Conservation (phyloP, 2,329 filamentous ascomycete genomes). For the Drechslerella coelobrocha region DNA sequence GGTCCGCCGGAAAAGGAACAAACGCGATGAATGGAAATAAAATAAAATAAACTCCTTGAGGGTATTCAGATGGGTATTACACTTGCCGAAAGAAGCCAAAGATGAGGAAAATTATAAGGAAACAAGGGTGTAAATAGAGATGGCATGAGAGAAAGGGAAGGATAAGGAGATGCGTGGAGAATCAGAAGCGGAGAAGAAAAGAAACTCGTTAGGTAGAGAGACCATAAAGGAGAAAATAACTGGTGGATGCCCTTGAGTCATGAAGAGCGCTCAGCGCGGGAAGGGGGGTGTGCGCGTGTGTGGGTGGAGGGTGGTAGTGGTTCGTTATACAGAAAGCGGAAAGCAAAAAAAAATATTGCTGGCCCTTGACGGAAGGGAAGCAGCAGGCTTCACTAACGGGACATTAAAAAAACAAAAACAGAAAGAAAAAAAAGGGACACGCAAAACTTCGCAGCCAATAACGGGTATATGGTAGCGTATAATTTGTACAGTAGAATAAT, state of each 20-base stretch:
- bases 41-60: constrained; percentile 42
- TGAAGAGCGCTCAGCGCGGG: constrained; percentile 49
- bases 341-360: constrained; percentile 22
- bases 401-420: constrained; percentile 2
- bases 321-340: constrained; percentile 45
- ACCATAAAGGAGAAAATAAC: constrained; percentile 21
- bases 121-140: neutral
- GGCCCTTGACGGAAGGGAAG: constrained; percentile 7
- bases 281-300: constrained; percentile 9
- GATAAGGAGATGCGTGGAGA: constrained; percentile 33
- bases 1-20: constrained; percentile 21
- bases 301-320: neutral
- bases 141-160: constrained; percentile 21
- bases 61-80: constrained; percentile 51
- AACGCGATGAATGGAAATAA: constrained; percentile 3
- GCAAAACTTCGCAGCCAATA: constrained; percentile 23
- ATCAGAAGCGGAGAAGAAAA: constrained; percentile 15
- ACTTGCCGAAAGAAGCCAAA: constrained; percentile 34
- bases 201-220: constrained; percentile 42
- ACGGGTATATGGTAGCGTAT: constrained; percentile 47
- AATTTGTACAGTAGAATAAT: constrained; percentile 46
- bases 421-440: constrained; percentile 13
- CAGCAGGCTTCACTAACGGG: neutral
- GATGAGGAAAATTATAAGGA: constrained; percentile 18
- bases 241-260: constrained; percentile 44